Base-by-base conservation (phyloP, 2,329 filamentous ascomycete species). In the Fusarium sacchari region DNA sequence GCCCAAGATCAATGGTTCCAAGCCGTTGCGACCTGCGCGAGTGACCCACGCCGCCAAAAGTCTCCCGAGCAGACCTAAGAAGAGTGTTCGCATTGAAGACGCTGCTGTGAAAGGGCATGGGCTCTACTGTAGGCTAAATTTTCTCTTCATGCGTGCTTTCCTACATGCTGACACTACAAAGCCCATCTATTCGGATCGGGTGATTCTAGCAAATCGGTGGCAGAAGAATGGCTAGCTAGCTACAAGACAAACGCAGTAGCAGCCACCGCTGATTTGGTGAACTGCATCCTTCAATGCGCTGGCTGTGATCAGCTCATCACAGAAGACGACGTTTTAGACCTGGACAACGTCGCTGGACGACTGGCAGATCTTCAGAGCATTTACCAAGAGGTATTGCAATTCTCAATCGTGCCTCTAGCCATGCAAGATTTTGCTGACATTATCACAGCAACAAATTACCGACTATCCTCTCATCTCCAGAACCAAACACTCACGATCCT, bases 381-480 rank as follows among this genome's bases (percentile, higher is more conserved):
- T 70, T 97, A 95, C 80, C 92, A 96, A 81, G 90, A 93, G 80
- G 93, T 94, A 81, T 82, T 17, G 12, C 50, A 42, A 30, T 6
- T n/a, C 11, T 6, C 9, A 47, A 30, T 20, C 46, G 34, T 44
- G 11, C 39, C 30, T 24, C 36, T 32, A 6, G n/a, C 36, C 15
- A n/a, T 28, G 39, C 22, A 43, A 43, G 42, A 18, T 36, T 32
- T 39, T 44, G 56, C 80, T 85, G 68, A 85, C 73, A 36, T 15
- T 14, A 36, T 24, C 56, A 11, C 69, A 92, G 86, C 89, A 93
- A 87, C 90, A 93, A 80, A 92, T 96, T 56, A 92, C 93, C 37
- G 96, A 98, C 55, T 99, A 99, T 79, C 96, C 96, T 43, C 88
- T 99, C 49, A 93, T 97, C 66, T 93, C 94, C 22, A 95, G 92